phyloP scores from a whole-genome alignment of 2,329 filamentous ascomycete genomes.

The Penicillium sp. region DNA sequence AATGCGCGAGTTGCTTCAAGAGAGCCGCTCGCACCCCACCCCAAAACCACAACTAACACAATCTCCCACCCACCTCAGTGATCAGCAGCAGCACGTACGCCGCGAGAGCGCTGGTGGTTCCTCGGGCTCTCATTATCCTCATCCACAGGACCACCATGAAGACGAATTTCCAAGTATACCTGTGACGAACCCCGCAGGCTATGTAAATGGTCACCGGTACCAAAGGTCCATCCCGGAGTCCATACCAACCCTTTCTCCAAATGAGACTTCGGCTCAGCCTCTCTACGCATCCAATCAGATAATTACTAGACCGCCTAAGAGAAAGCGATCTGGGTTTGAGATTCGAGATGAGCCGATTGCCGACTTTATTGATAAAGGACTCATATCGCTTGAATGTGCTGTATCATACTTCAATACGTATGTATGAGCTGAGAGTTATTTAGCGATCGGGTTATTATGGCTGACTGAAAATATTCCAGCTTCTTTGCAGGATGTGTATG shows the following conservation, averaged over 20 bases:
- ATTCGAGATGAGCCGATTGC: slow-evolving; percentile 33
- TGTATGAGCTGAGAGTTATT: not conserved
- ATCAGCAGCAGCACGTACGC: not conserved
- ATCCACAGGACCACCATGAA: not conserved
- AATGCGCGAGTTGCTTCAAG: slow-evolving; percentile 22
- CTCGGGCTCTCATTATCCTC: slow-evolving; percentile 4
- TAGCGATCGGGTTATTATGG: not conserved
- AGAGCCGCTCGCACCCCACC: not conserved
- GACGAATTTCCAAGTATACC: not conserved
- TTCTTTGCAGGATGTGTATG: slow-evolving; percentile 41
- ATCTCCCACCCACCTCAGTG: slow-evolving; percentile 5
- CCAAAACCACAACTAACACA: not conserved
- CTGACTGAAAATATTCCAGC: slow-evolving; percentile 11
- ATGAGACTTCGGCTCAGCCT: slow-evolving; percentile 6
- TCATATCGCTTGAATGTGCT: slow-evolving; percentile 36
- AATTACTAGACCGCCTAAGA: slow-evolving; percentile 19
- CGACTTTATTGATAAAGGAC: slow-evolving; percentile 36
- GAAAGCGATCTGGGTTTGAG: slow-evolving; percentile 35
- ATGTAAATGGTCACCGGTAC: slow-evolving; percentile 3
- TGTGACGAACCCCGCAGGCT: not conserved
- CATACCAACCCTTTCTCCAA: slow-evolving; percentile 9
- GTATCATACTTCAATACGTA: slow-evolving; percentile 35
- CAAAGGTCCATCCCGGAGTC: slow-evolving; percentile 4
- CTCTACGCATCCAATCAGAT: slow-evolving; percentile 1
- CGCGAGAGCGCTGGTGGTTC: slow-evolving; percentile 8